Evolutionary conservation across 169 alveolate genomes (phyloP), one percentile per base, ranked within the genome.

Genomic region (Eimeria sp.): DNA sequence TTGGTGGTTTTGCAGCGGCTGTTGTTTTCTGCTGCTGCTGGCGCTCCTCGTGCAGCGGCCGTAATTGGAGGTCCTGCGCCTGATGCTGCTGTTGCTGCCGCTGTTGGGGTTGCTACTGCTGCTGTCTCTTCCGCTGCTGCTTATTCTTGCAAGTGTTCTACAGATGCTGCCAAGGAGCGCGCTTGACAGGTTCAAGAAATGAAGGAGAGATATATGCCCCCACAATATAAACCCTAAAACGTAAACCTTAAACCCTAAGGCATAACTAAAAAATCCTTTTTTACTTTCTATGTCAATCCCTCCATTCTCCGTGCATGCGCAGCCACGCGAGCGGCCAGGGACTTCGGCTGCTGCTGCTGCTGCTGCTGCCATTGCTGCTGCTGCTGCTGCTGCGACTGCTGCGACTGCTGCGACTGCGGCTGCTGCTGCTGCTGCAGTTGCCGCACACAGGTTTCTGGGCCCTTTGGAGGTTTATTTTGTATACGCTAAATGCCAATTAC

Each of bases 231-330:
- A 34, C 80, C 25, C 49, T 70, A 70, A 70, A 70, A 49, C 80
- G 49, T 25, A 27, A 70, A 70, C 80, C 40, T 49, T 70, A 27
- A 25, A n/a, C 61, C 61, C 61, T 54, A 54, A 54, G 16, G 20
- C 61, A 7, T 54, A 54, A 54, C 20, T 22, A 27, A 25, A 13
- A 65, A 9, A 1, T 30, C 80, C 0, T 27, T 14, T 5, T 6
- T 27, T 1, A 20, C n/a, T 11, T 47, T 20, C 30, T 18, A 70
- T 11, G 10, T 70, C 80, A 10, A 18, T 27, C 25, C n/a, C 20
- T 58, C 70, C 70, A 14, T 58, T 25, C 70, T 22, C 9, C 80
- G 5, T 70, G 80, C 80, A 70, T 70, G 80, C 80, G 80, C 80
- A 30, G 80, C 49, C 4, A 47, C 80, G 80, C 80, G 80, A 70